Conservation (phyloP, 495 filamentous ascomycete species). For the Achaetomiella virescens region DNA sequence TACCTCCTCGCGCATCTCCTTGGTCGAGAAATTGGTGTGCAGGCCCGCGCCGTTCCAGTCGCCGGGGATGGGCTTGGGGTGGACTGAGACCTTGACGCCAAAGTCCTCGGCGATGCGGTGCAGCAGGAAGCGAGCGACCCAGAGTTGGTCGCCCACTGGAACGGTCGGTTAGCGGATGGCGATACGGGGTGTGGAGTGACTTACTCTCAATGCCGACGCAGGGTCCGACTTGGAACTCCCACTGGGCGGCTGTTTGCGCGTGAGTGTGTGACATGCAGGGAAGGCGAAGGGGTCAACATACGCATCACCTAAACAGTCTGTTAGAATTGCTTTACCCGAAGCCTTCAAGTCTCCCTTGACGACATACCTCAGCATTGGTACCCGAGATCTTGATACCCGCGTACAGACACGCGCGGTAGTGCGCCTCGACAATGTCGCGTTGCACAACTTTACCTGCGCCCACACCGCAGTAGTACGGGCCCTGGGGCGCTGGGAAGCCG, state of each 20-base stretch:
- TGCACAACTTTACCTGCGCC: constrained; percentile 96
- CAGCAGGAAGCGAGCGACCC: constrained; percentile 93
- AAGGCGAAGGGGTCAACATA: neutral
- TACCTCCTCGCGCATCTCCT: constrained; percentile 58
- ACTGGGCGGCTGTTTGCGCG: constrained; percentile 58
- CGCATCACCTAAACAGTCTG: constrained; percentile 5
- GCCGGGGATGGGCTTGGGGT: constrained; percentile 96
- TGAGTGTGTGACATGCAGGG: neutral
- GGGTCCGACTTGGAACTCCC: constrained; percentile 98
- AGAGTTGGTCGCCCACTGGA: constrained; percentile 88
- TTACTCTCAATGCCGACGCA: constrained; percentile 72
- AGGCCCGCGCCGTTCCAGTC: constrained; percentile 99
- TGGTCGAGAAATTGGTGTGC: constrained; percentile 87
- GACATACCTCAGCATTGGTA: constrained; percentile 92
- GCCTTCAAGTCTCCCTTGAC: neutral
- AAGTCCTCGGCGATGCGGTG: constrained; percentile 96
- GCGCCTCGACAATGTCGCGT: constrained; percentile 96
- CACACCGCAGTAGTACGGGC: constrained; percentile 98
- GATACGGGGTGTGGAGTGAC: constrained; percentile 7
- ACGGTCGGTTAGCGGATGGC: neutral
- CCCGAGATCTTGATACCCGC: constrained; percentile 90
- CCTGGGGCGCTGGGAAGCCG: constrained; percentile 85
- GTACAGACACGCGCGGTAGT: constrained; percentile 96
- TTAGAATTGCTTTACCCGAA: neutral
- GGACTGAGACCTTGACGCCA: constrained; percentile 90